Conservation (phyloP, 2,329 filamentous ascomycete genomes). For the Claviceps spartinae region DNA sequence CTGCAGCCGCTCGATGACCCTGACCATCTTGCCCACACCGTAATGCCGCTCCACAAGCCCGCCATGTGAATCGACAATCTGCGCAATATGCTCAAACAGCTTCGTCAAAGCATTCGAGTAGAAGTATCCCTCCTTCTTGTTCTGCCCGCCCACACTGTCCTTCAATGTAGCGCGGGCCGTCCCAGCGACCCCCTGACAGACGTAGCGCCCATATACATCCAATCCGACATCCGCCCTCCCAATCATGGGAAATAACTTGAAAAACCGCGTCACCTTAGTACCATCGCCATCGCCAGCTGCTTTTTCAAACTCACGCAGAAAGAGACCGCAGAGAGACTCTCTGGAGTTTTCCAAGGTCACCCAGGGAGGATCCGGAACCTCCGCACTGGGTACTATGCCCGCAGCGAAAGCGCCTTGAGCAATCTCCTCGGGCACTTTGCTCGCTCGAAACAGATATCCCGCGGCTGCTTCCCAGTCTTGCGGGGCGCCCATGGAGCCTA, state of each 20-base stretch:
- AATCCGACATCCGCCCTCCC: constrained; percentile 77
- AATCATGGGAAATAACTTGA: constrained; percentile 94
- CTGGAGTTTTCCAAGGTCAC: constrained; percentile 77
- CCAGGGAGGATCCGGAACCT: constrained; percentile 83
- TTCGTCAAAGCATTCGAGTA: constrained; percentile 84
- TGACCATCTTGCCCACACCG: constrained; percentile 81
- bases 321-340: constrained; percentile 79
- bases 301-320: constrained; percentile 88
- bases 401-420: constrained; percentile 76
- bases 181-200: constrained; percentile 85
- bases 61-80: constrained; percentile 88
- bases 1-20: constrained; percentile 84
- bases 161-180: constrained; percentile 71
- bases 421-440: constrained; percentile 67
- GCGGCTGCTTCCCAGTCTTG: constrained; percentile 98
- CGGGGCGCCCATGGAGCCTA: constrained; percentile 91
- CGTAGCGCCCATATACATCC: constrained; percentile 90
- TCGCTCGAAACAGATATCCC: constrained; percentile 72
- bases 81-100: constrained; percentile 92
- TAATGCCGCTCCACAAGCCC: constrained; percentile 89
- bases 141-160: constrained; percentile 38
- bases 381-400: constrained; percentile 84
- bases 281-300: constrained; percentile 80
- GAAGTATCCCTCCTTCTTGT: constrained; percentile 64
- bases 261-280: constrained; percentile 84